Evolutionary conservation across 495 filamentous ascomycete genomes (phyloP), one percentile per base, ranked within the genome.

Genomic region (Aspergillus cristatus): DNA sequence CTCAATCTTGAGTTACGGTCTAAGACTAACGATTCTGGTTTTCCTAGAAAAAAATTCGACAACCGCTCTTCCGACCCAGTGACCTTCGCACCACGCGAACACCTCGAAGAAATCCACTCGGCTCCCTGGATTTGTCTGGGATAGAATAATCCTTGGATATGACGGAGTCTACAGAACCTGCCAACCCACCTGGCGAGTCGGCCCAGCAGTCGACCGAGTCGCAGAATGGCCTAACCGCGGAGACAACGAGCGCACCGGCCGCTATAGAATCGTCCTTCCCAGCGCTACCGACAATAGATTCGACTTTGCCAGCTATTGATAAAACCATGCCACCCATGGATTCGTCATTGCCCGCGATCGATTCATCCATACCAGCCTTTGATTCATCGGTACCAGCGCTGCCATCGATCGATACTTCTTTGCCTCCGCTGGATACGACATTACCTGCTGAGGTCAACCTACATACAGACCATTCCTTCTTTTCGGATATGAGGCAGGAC

Each of bases 401-500:
- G 26, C 52, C 52, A 12, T 32, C 52, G 14, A 52, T 55, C 17
- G 52, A 55, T 18, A 51, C 48, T 6, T 47, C 52, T 11, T 44
- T 51, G 35, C 55, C 43, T 11, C 54, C 62, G 32, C 46, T 65
- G 55, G 62, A 55, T 43, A 60, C 62, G 32, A 57, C 48, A 8
- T 44, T 62, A 31, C 50, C 61, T 18, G 53, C 18, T 52, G 60
- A 37, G 38, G 48, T 51, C 50, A 43, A 54, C 41, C 45, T 57
- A 40, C 16, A 54, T 55, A 35, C 37, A 42, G 45, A 54, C 26
- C 34, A 51, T 35, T 52, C 57, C 78, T 65, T 79, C 70, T 54
- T 85, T 76, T 51, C 68, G 68, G 24, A 60, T 81, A 32, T 72
- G 73, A 25, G 66, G 73, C 35, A 64, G 65, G 38, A 79, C 76